Conservation (phyloP, 1,284 basidiomycete genomes). For the Neonothopanus nambi region DNA sequence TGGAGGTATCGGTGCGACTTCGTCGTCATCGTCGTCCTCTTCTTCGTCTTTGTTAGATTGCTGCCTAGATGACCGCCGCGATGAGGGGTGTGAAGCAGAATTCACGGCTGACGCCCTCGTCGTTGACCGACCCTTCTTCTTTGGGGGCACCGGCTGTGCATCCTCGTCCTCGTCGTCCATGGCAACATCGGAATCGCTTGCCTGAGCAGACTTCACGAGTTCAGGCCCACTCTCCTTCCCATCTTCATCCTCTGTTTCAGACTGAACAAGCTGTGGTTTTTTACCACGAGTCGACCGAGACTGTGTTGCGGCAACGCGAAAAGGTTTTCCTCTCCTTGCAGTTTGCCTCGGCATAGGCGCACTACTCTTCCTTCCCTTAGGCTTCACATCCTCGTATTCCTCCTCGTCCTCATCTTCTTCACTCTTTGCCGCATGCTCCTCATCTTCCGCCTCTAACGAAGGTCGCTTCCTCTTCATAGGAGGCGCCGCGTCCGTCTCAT, state of each 20-base stretch:
- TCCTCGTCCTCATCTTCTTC: conserved; percentile 29
- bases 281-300: conserved; percentile 3
- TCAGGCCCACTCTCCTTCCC: not conserved
- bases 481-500: conserved; percentile 39
- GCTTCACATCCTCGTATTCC: conserved; percentile 1
- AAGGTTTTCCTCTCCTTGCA: conserved; percentile 4
- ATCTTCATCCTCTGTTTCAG: conserved; percentile 28
- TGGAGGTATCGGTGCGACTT: conserved; percentile 14
- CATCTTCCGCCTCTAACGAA: conserved; percentile 42
- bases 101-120: no score
- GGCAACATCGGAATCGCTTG: conserved; percentile 1
- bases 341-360: conserved; percentile 2
- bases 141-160: no score
- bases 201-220: conserved; percentile 13
- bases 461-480: conserved; percentile 57
- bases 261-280: conserved; percentile 15
- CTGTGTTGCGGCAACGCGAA: conserved; percentile 2
- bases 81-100: no score
- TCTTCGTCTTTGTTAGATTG: not conserved
- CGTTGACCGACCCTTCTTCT: not conserved
- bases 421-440: conserved; percentile 30
- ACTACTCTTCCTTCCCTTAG: conserved; percentile 14
- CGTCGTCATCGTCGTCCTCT: conserved; percentile 21
- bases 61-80: not conserved
- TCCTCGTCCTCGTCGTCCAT: conserved; percentile 9